Conservation (phyloP, 2,329 filamentous ascomycete genomes). For the Periconia macrospinosa region DNA sequence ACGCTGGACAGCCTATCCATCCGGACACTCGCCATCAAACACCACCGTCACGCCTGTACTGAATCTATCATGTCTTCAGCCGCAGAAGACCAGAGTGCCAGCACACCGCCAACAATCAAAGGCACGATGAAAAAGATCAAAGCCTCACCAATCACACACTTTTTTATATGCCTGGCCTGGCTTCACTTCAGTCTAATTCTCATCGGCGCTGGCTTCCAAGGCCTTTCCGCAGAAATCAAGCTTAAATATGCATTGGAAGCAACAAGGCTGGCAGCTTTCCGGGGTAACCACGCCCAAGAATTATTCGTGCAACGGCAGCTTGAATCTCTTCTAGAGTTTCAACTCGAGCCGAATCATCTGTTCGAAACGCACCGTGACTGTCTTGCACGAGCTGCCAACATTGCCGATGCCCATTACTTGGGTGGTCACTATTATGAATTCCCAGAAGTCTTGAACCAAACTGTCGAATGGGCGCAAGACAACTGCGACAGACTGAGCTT, state of each 20-base stretch:
- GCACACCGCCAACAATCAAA: not conserved
- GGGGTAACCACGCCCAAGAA: slow-evolving; percentile 5
- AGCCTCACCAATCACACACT: not conserved
- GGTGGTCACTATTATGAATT: slow-evolving; percentile 14
- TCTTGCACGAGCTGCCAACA: slow-evolving; percentile 21
- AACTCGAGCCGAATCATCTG: slow-evolving; percentile 8
- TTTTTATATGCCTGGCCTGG: not conserved
- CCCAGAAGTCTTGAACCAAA: slow-evolving; percentile 15
- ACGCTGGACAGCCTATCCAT: too few species aligned
- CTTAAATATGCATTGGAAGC: not conserved
- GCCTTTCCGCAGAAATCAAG: not conserved
- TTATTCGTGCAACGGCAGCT: slow-evolving; percentile 9
- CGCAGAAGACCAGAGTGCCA: too few species aligned
- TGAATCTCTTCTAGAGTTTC: slow-evolving; percentile 6
- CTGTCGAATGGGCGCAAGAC: slow-evolving; percentile 23
- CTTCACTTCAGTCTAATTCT: not conserved
- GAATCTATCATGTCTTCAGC: too few species aligned
- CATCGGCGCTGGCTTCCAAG: not conserved
- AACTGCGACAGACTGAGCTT: slow-evolving; percentile 23
- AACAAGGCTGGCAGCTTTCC: not conserved
- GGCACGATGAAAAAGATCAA: not conserved
- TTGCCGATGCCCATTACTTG: slow-evolving; percentile 12
- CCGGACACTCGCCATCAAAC: too few species aligned
- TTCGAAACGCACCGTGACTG: slow-evolving; percentile 30
- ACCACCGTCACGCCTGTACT: too few species aligned